Percentiles rank a stretch among this genome's conserved stretches.
Evolutionary conservation across 495 filamentous ascomycete species (phyloP).

Genomic region (Hypoxylon intermedium): DNA sequence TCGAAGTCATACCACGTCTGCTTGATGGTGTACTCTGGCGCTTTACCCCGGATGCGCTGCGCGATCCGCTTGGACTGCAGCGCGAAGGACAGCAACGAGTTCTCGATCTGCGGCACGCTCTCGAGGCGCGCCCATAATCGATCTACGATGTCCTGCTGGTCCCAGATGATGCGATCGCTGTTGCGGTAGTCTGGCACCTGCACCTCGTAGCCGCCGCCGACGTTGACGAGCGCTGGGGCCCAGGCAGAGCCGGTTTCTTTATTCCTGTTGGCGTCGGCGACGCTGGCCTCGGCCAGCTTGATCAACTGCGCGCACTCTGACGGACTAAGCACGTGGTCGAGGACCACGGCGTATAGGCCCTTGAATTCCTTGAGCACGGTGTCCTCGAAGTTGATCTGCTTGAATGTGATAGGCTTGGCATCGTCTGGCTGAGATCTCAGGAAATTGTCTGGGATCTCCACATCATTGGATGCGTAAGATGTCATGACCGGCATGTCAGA

Average conservation of each 20-base stretch:
- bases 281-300: conserved; percentile 61
- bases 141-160: conserved; percentile 65
- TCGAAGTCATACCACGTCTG: conserved; percentile 57
- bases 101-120: conserved; percentile 38
- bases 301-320: conserved; percentile 67
- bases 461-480: conserved; percentile 43
- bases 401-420: conserved; percentile 42
- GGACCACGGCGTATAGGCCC: conserved; percentile 63
- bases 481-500: background rate
- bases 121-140: conserved; percentile 64
- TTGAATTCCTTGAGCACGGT: conserved; percentile 62
- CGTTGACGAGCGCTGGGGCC: conserved; percentile 73
- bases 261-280: conserved; percentile 28
- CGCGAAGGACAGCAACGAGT: conserved; percentile 34
- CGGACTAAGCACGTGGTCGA: conserved; percentile 69
- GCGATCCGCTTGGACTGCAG: conserved; percentile 6
- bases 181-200: conserved; percentile 65
- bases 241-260: conserved; percentile 49
- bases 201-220: conserved; percentile 66
- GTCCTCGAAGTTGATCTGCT: conserved; percentile 60
- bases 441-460: conserved; percentile 46
- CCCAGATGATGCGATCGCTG: conserved; percentile 78
- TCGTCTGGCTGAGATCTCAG: conserved; percentile 41
- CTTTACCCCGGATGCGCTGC: conserved; percentile 1
- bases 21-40: background rate